A percentile compares a stretch with the other conserved stretches of the same genome.
Evolutionary conservation across 2,329 filamentous ascomycete genomes (phyloP).

Genomic region (Shiraia sp.): DNA sequence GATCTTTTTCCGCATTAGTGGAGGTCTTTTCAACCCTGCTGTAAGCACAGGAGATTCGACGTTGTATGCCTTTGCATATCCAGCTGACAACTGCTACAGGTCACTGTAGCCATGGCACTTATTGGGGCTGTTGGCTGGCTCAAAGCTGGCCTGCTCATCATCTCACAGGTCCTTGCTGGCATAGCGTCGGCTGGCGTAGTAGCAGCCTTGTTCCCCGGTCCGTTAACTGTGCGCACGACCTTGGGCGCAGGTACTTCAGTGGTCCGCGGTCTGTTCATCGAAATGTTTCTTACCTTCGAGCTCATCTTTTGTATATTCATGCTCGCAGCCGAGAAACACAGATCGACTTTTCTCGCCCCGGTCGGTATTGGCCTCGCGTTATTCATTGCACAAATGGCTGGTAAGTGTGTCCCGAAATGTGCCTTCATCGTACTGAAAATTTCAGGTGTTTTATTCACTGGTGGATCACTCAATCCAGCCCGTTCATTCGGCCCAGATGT

Average conservation of each 20-base stretch:
- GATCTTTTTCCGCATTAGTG: constrained; percentile 47
- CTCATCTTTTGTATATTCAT: constrained; percentile 55
- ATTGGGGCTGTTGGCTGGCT: constrained; percentile 53
- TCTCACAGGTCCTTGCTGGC: constrained; percentile 51
- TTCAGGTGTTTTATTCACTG: constrained; percentile 51
- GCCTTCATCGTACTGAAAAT: constrained; percentile 9
- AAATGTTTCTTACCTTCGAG: constrained; percentile 56
- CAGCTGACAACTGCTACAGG: constrained; percentile 33
- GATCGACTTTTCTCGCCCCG: constrained; percentile 46
- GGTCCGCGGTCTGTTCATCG: constrained; percentile 53
- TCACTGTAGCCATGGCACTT: constrained; percentile 53
- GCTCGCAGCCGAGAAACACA: constrained; percentile 48
- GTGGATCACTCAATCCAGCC: constrained; percentile 54
- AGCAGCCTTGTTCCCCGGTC: constrained; percentile 50
- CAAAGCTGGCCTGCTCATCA: constrained; percentile 48
- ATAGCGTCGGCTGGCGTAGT: constrained; percentile 53
- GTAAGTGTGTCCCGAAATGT: constrained; percentile 18
- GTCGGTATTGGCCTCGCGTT: constrained; percentile 51
- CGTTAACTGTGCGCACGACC: constrained; percentile 51
- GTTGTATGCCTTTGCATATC: too few species aligned
- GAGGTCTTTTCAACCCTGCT: constrained; percentile 47
- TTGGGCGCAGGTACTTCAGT: constrained; percentile 49
- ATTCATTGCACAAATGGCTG: constrained; percentile 52
- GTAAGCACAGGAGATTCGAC: constrained; percentile 19
- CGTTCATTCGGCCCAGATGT: constrained; percentile 55